Percentiles rank a stretch among this genome's conserved stretches.
Conservation (phyloP, 768 basidiomycete species). For the Lactarius psammicola region DNA sequence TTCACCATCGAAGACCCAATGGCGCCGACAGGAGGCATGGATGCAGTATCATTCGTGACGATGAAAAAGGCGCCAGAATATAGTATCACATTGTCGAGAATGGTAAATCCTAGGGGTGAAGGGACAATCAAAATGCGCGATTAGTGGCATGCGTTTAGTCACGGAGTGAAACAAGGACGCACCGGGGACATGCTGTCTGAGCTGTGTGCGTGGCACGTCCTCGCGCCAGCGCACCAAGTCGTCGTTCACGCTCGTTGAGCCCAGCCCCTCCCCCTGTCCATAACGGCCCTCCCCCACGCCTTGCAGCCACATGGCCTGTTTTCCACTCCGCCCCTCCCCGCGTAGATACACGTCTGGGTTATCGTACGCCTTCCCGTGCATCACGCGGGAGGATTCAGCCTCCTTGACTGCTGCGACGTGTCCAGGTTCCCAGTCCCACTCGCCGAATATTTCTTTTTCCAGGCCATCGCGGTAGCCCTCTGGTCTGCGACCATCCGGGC, state of each 20-base stretch:
- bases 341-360: conserved; percentile 41
- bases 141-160: conserved; percentile 4
- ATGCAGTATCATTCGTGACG: conserved; percentile 61
- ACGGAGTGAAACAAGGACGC: conserved; percentile 19
- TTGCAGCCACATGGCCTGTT: conserved; percentile 27
- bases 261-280: conserved; percentile 32
- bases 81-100: conserved; percentile 80
- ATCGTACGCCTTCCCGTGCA: conserved; percentile 33
- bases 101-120: conserved; percentile 67
- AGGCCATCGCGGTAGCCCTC: conserved; percentile 54
- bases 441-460: conserved; percentile 64
- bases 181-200: conserved; percentile 70
- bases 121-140: neutral
- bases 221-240: conserved; percentile 57
- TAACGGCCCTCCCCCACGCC: conserved; percentile 30
- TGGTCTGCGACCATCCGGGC: conserved; percentile 50
- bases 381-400: conserved; percentile 46
- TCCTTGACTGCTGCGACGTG: conserved; percentile 56
- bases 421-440: conserved; percentile 64
- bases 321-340: conserved; percentile 37
- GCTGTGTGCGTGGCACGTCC: conserved; percentile 52
- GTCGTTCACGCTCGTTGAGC: conserved; percentile 44
- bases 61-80: conserved; percentile 70
- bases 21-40: conserved; percentile 55
- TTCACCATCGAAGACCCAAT: conserved; percentile 46